phyloP scores from a whole-genome alignment of 2,329 filamentous ascomycete genomes.

The Stachybotrys chlorohalonatus region DNA sequence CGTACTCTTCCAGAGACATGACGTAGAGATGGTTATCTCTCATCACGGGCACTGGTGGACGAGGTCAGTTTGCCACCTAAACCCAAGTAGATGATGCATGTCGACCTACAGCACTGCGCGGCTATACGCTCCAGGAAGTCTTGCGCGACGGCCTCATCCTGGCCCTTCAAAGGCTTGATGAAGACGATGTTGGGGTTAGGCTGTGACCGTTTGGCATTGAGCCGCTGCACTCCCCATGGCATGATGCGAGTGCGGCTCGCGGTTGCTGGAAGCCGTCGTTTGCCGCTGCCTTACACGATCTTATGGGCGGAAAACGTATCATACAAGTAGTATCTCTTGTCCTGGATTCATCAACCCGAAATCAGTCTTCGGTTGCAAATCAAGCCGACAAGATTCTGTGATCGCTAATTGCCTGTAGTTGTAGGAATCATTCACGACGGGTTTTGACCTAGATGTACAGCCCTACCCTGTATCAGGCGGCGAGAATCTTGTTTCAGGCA shows the following conservation, averaged over 20 bases:
- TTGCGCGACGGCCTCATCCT: constrained; percentile 52
- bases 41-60: constrained; percentile 56
- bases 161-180: constrained; percentile 67
- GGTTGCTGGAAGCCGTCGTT: not conserved
- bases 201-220: constrained; percentile 66
- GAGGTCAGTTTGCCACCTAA: not conserved
- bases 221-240: constrained; percentile 68
- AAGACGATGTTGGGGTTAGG: constrained; percentile 76
- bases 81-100: not conserved
- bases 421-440: too few species aligned
- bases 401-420: too few species aligned
- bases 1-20: constrained; percentile 70
- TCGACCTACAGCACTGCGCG: constrained; percentile 59
- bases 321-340: too few species aligned
- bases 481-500: too few species aligned
- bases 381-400: too few species aligned
- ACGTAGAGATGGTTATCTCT: constrained; percentile 54
- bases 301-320: too few species aligned
- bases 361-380: too few species aligned
- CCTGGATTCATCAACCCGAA: too few species aligned
- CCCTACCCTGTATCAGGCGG: too few species aligned
- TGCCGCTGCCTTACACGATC: not conserved
- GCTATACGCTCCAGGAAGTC: constrained; percentile 70
- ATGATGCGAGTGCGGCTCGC: constrained; percentile 30
- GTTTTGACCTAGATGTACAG: too few species aligned